These are phyloP conservation scores for Colletotrichum sp. DNA, from an alignment of 2,329 filamentous ascomycete species.

Conservation along the genomic window DNA sequence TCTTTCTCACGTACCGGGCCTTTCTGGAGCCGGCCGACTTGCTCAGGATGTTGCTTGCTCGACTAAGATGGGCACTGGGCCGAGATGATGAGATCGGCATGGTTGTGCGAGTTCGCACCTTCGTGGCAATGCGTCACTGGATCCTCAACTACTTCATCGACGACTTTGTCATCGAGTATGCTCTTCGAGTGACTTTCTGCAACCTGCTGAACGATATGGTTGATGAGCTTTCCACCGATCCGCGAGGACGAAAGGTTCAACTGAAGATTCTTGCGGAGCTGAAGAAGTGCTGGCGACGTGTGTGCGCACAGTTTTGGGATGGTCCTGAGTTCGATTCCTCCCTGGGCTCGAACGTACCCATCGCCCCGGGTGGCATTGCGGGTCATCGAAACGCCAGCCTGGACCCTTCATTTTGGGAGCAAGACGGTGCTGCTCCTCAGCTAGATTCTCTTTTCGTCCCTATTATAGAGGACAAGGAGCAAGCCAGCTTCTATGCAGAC, in stretches of 20 bases:
- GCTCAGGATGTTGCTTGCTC: conserved; percentile 81
- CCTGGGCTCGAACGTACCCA: conserved; percentile 67
- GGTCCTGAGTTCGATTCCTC: conserved; percentile 68
- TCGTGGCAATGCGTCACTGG: conserved; percentile 96
- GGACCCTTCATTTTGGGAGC: conserved; percentile 61
- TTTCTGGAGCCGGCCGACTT: conserved; percentile 82
- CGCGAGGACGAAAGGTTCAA: conserved; percentile 54
- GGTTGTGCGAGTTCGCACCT: conserved; percentile 93
- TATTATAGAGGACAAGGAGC: conserved; percentile 26
- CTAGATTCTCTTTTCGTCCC: conserved; percentile 44
- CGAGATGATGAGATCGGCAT: conserved; percentile 84
- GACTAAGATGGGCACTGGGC: conserved; percentile 85
- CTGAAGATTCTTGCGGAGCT: conserved; percentile 91
- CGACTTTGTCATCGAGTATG: conserved; percentile 82
- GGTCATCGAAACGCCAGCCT: conserved; percentile 62
- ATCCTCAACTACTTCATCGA: conserved; percentile 97
- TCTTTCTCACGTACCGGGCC: conserved; percentile 92
- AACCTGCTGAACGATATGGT: conserved; percentile 75
- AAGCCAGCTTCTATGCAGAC: conserved; percentile 50
- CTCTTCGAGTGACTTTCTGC: conserved; percentile 80
- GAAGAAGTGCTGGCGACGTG: conserved; percentile 96
- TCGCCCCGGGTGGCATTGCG: conserved; percentile 76
- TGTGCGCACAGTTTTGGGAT: conserved; percentile 91
- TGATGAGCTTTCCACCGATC: conserved; percentile 55
- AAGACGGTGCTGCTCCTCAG: conserved; percentile 46